Evolutionary conservation across 83 land plant genomes (phyloP).

Genomic region (Larix sibirica): DNA sequence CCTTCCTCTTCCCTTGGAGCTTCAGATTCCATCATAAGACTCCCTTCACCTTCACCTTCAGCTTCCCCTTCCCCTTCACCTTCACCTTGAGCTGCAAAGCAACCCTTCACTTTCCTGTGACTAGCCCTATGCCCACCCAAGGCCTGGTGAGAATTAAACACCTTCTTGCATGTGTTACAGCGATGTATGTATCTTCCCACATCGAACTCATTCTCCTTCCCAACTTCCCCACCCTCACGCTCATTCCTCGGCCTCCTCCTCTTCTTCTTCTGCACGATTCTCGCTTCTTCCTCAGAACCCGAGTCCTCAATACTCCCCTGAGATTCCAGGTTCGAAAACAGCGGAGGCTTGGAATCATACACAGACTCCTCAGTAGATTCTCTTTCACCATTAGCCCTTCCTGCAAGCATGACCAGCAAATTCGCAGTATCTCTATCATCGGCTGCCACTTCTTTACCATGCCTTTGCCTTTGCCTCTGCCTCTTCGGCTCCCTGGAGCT

Average conservation of each 20-base stretch:
- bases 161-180: conserved; percentile 52
- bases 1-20: conserved; percentile 6
- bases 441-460: neutral
- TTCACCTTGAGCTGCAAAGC: conserved; percentile 14
- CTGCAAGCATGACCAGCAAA: conserved; percentile 18
- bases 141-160: conserved; percentile 57
- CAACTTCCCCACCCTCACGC: conserved; percentile 2
- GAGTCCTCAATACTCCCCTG: conserved; percentile 15
- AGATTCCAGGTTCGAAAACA: conserved; percentile 13
- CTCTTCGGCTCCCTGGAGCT: neutral
- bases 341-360: conserved; percentile 6
- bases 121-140: conserved; percentile 57
- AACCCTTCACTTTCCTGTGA: conserved; percentile 33
- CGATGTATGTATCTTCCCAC: conserved; percentile 12
- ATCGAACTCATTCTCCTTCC: neutral
- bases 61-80: conserved; percentile 4
- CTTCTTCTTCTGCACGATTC: conserved; percentile 1
- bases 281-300: conserved; percentile 16
- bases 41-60: conserved; percentile 5
- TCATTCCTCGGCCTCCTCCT: neutral
- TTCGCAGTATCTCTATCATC: conserved; percentile 18
- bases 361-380: conserved; percentile 21
- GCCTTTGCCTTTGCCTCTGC: neutral
- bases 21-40: neutral
- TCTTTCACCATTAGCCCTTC: neutral